A percentile compares a stretch with the other conserved stretches of the same genome.
Conservation (phyloP, 208 protist genomes). For the Wallacemonas sp. region DNA sequence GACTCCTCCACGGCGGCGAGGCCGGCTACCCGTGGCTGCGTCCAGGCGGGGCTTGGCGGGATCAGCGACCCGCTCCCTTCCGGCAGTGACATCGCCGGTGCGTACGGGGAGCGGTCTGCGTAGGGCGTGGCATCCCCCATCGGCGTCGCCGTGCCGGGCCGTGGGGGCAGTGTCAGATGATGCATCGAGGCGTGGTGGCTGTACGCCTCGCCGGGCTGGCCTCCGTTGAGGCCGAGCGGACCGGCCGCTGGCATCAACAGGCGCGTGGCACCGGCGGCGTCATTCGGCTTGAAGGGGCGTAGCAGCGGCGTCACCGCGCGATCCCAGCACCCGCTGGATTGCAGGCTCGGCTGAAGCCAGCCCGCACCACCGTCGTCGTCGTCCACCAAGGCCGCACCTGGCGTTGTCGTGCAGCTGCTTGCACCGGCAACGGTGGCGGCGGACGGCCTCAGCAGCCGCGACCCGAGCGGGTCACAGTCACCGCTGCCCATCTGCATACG, state of each 20-base stretch:
- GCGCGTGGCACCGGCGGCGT: neutral
- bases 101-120: neutral
- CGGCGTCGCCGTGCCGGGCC: neutral
- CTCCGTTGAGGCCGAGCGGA: neutral
- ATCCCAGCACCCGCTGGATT: slow-evolving; percentile 1
- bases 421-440: neutral
- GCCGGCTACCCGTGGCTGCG: neutral
- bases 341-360: neutral
- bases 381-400: neutral
- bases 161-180: neutral
- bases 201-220: neutral
- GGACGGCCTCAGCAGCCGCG: slow-evolving; percentile 4
- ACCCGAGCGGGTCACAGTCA: too few relatives aligned
- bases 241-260: neutral
- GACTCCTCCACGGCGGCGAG: neutral
- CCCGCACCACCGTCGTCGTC: neutral
- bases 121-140: neutral
- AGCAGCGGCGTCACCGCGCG: slow-evolving; percentile 9
- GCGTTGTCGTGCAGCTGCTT: neutral
- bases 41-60: neutral
- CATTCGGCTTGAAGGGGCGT: neutral
- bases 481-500: too few relatives aligned
- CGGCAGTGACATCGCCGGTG: neutral
- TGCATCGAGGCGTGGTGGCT: neutral
- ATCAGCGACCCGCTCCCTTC: neutral